Conservation (phyloP, 768 basidiomycete species). For the Termitomyces bulborhizus region DNA sequence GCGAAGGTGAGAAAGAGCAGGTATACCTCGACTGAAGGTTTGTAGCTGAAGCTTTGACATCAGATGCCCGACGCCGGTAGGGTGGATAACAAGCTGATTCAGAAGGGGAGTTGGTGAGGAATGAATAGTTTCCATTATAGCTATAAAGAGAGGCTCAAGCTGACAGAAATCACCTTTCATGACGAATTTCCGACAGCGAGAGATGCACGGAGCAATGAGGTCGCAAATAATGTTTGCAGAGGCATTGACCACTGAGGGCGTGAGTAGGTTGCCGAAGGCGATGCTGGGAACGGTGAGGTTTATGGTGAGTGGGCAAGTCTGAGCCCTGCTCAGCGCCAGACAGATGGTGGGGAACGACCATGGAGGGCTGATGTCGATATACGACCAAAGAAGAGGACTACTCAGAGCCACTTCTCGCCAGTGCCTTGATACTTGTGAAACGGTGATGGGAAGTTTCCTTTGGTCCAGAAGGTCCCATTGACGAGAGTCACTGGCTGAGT, state of each 20-base stretch:
- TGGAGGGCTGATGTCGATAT: constrained; percentile 13
- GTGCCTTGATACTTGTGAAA: constrained; percentile 14
- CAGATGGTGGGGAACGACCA: constrained; percentile 10
- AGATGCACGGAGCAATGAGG: constrained; percentile 7
- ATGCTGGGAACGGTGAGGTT: constrained; percentile 8
- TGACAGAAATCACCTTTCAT: constrained; percentile 14
- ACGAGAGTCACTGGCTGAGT: background rate
- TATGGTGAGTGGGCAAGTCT: constrained; percentile 9
- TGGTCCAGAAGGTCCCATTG: constrained; percentile 2
- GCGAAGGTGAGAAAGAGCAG: constrained; percentile 8
- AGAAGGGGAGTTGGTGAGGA: constrained; percentile 6
- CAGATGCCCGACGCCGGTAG: background rate
- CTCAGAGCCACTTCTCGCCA: constrained; percentile 14
- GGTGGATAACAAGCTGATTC: constrained; percentile 8
- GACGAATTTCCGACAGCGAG: constrained; percentile 11
- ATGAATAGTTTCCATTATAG: constrained; percentile 5
- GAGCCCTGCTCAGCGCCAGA: constrained; percentile 7
- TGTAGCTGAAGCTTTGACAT: background rate
- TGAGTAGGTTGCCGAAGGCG: constrained; percentile 7
- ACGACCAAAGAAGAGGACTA: constrained; percentile 12
- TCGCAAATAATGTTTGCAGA: constrained; percentile 7
- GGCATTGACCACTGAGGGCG: constrained; percentile 8
- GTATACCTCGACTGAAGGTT: constrained; percentile 4
- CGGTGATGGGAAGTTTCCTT: constrained; percentile 1
- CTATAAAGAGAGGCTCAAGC: constrained; percentile 9